Percentiles rank a stretch among this genome's conserved stretches.
Conservation (phyloP, 352 stramenopile species). For the Phytophthora nicotianae region DNA sequence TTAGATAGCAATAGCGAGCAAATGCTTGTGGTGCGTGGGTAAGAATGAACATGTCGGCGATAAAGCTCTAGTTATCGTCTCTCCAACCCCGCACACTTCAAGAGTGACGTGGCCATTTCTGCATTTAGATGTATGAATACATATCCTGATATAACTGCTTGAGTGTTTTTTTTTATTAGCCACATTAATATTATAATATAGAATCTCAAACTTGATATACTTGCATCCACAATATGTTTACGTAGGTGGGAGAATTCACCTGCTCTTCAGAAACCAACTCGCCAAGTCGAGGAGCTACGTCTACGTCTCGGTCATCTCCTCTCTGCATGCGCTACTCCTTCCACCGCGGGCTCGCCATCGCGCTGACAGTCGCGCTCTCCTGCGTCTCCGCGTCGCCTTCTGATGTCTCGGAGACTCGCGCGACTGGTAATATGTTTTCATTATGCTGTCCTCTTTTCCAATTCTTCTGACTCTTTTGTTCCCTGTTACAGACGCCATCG, state of each 20-base stretch:
- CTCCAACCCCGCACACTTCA: not conserved
- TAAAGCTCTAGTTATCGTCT: too few species aligned
- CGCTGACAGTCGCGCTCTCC: slow-evolving; percentile 11
- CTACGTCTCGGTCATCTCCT: not conserved
- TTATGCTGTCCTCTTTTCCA: not conserved
- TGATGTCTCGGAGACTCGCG: slow-evolving; percentile 30
- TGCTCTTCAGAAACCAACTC: slow-evolving; percentile 30
- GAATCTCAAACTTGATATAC: slow-evolving; percentile 4
- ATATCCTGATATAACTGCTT: slow-evolving; percentile 1
- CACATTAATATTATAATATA: not conserved
- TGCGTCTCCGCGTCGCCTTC: slow-evolving; percentile 12
- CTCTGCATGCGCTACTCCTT: slow-evolving; percentile 28
- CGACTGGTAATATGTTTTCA: slow-evolving; percentile 21
- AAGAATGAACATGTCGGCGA: too few species aligned
- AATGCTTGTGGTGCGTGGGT: not conserved
- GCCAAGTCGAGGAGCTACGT: slow-evolving; percentile 8
- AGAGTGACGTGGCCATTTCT: slow-evolving; percentile 10
- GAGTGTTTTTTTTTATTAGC: not conserved
- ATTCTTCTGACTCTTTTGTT: slow-evolving; percentile 9
- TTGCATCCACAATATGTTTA: slow-evolving; percentile 16
- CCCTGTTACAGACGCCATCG: slow-evolving; percentile 22
- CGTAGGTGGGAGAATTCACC: not conserved
- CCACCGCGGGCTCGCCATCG: slow-evolving; percentile 17
- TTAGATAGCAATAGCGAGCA: not conserved
- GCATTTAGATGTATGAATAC: not conserved